A percentile compares a stretch with the other conserved stretches of the same genome.
phyloP scores from a whole-genome alignment of 371 early-diverging fungal genomes.

The Sporodiniella umbellata region DNA sequence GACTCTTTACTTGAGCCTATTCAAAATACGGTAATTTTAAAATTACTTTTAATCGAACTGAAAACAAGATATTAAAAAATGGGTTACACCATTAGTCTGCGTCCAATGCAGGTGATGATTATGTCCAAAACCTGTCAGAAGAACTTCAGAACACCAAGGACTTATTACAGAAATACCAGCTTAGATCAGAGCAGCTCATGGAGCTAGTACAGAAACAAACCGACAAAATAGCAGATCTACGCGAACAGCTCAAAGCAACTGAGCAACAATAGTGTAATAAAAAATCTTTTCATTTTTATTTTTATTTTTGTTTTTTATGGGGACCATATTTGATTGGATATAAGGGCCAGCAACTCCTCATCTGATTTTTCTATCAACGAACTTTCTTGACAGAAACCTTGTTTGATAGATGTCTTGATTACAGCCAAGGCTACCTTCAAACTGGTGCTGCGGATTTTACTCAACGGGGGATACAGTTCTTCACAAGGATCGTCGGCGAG shows the following conservation, averaged over 20 bases:
- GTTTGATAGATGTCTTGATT: conserved; percentile 58
- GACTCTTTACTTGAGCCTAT: too few relatives aligned
- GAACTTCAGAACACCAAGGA: conserved; percentile 21
- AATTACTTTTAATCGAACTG: too few relatives aligned
- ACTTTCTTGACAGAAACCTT: conserved; percentile 44
- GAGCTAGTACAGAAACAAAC: conserved; percentile 23
- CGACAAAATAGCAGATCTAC: conserved; percentile 20
- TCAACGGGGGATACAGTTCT: conserved; percentile 78
- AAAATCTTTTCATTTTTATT: too few relatives aligned
- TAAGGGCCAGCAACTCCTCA: too few relatives aligned
- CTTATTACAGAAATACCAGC: conserved; percentile 18
- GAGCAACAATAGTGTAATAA: too few relatives aligned
- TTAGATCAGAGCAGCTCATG: conserved; percentile 25
- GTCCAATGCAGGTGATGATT: conserved; percentile 10
- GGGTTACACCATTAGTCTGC: too few relatives aligned
- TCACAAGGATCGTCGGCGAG: conserved; percentile 69
- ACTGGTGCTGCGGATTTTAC: conserved; percentile 80
- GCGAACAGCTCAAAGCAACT: conserved; percentile 18
- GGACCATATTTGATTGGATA: too few relatives aligned
- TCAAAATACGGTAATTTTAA: too few relatives aligned
- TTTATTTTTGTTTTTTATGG: too few relatives aligned
- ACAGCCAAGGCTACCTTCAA: conserved; percentile 75
- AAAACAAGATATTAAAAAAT: too few relatives aligned
- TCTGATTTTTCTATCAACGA: too few relatives aligned
- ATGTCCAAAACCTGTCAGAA: conserved; percentile 18